A percentile compares a stretch with the other conserved stretches of the same genome.
These are phyloP conservation scores for Jamesozyma gamospora DNA, from an alignment of 805 yeast species.

Conservation along the genomic window DNA sequence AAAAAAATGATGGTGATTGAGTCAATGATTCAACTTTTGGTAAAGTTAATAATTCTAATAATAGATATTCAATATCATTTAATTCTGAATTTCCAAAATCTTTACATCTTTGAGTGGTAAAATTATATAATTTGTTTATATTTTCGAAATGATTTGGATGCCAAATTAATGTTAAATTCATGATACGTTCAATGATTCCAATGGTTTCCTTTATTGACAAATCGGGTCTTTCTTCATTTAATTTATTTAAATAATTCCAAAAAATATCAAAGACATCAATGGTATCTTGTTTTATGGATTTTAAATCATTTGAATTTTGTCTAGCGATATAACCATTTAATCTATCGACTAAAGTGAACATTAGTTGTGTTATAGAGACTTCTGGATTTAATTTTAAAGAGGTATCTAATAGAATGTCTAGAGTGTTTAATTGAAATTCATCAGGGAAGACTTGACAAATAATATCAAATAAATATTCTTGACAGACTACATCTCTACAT, in stretches of 20 bases:
- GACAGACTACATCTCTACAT: slow-evolving; percentile 86
- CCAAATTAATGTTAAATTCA: slow-evolving; percentile 53
- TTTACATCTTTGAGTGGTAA: slow-evolving; percentile 36
- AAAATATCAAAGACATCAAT: slow-evolving; percentile 48
- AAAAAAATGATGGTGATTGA: slow-evolving; percentile 6
- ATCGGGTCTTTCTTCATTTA: slow-evolving; percentile 51
- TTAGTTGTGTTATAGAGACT: slow-evolving; percentile 56
- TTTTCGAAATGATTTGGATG: slow-evolving; percentile 53
- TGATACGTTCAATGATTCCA: slow-evolving; percentile 53
- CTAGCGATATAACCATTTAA: slow-evolving; percentile 26
- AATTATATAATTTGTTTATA: slow-evolving; percentile 51
- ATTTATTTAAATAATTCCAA: slow-evolving; percentile 50
- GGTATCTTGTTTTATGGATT: neutral
- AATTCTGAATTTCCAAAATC: slow-evolving; percentile 23
- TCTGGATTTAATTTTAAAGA: slow-evolving; percentile 58
- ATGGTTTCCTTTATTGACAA: slow-evolving; percentile 59
- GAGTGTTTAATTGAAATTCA: slow-evolving; percentile 71
- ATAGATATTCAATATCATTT: slow-evolving; percentile 13
- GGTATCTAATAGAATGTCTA: slow-evolving; percentile 56
- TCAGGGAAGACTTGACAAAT: slow-evolving; percentile 92
- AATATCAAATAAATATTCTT: slow-evolving; percentile 83
- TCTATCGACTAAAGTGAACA: slow-evolving; percentile 64
- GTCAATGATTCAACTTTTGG: slow-evolving; percentile 5
- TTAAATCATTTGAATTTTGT: slow-evolving; percentile 5
- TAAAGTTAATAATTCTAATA: slow-evolving; percentile 14